These are phyloP conservation scores for Metschnikowia baotianmanensis DNA, from an alignment of 805 yeast species.

Conservation along the genomic window DNA sequence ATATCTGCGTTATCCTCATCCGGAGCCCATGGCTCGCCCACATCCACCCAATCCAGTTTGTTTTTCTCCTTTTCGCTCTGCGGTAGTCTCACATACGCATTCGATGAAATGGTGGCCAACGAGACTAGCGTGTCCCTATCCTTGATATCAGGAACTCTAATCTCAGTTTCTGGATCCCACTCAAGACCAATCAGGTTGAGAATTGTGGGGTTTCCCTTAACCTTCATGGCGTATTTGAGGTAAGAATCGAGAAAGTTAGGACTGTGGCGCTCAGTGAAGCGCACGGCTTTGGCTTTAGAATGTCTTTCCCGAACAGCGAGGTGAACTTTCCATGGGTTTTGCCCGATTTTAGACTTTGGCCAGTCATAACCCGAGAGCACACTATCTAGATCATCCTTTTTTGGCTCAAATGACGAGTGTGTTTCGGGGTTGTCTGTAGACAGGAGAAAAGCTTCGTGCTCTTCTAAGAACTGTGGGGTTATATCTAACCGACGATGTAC, in stretches of 20 bases:
- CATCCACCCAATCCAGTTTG: constrained; percentile 83
- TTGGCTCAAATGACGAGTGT: neutral
- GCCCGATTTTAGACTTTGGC: constrained; percentile 30
- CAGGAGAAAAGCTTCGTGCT: constrained; percentile 9
- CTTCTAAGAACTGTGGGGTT: constrained; percentile 38
- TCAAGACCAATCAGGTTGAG: constrained; percentile 48
- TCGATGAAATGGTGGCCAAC: constrained; percentile 81
- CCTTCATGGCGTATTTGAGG: constrained; percentile 51
- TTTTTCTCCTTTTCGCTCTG: constrained; percentile 43
- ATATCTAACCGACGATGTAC: constrained; percentile 51
- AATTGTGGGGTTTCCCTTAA: constrained; percentile 35
- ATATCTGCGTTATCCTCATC: constrained; percentile 53
- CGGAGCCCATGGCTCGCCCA: constrained; percentile 49
- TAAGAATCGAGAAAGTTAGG: constrained; percentile 70
- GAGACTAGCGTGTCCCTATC: constrained; percentile 73
- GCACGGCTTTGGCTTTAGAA: constrained; percentile 20
- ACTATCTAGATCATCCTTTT: constrained; percentile 1
- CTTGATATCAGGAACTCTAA: constrained; percentile 67
- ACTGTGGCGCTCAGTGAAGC: constrained; percentile 38
- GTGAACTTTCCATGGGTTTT: constrained; percentile 40
- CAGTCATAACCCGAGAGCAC: constrained; percentile 29
- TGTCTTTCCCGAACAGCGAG: constrained; percentile 28
- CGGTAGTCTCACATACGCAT: constrained; percentile 85
- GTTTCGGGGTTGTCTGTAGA: neutral
- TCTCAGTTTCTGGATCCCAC: constrained; percentile 55